Conservation (phyloP, 2,329 filamentous ascomycete species). For the Aureobasidium sp. region DNA sequence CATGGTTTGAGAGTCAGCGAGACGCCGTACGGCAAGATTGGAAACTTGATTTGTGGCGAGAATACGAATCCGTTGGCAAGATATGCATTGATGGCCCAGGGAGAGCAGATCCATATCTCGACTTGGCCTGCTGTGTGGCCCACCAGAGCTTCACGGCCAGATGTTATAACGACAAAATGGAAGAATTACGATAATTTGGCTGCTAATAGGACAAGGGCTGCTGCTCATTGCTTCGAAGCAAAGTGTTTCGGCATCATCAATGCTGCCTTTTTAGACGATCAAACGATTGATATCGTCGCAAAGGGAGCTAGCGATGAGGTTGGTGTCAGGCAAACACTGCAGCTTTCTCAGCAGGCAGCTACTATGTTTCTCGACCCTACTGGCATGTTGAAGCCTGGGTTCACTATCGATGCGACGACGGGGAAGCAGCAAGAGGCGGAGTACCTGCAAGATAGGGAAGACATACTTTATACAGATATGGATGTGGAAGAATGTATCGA, state of each 20-base stretch:
- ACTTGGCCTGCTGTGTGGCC: conserved; percentile 50
- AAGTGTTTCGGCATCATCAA: conserved; percentile 49
- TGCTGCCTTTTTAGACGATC: conserved; percentile 34
- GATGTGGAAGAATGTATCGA: conserved; percentile 43
- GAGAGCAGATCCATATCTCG: conserved; percentile 47
- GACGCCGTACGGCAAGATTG: conserved; percentile 39
- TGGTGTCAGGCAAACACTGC: conserved; percentile 27
- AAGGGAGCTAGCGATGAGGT: conserved; percentile 24
- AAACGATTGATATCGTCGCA: conserved; percentile 28
- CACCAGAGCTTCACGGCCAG: conserved; percentile 24
- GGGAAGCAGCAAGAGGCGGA: conserved; percentile 23
- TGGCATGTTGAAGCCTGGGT: conserved; percentile 33
- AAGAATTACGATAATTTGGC: conserved; percentile 46
- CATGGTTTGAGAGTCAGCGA: conserved; percentile 40
- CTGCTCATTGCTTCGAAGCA: conserved; percentile 50
- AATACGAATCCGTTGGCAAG: conserved; percentile 49
- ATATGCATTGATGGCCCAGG: conserved; percentile 45
- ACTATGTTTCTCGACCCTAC: conserved; percentile 46
- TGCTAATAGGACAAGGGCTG: conserved; percentile 44
- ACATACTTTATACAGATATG: conserved; percentile 44
- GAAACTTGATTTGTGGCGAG: conserved; percentile 47
- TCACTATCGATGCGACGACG: conserved; percentile 23
- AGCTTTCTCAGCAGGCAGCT: conserved; percentile 34
- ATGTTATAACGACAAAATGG: background rate
- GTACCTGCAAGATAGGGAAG: conserved; percentile 39